A percentile compares a stretch with the other conserved stretches of the same genome.
These are phyloP conservation scores for Antarctomyces pellizariae DNA, from an alignment of 495 filamentous ascomycete species.

Conservation along the genomic window DNA sequence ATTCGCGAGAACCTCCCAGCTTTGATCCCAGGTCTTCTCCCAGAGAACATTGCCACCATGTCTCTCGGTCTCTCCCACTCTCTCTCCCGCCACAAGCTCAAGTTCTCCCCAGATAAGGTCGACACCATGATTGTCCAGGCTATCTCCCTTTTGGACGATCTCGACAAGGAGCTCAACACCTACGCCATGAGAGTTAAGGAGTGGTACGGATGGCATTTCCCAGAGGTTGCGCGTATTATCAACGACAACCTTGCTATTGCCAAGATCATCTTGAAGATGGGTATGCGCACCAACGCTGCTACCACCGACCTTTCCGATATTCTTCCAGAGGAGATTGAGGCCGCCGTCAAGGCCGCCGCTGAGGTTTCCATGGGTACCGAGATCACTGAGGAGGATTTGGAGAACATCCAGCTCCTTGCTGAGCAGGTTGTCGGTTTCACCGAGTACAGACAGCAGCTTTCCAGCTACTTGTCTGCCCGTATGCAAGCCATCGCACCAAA, in stretches of 20 bases:
- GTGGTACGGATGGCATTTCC: slow-evolving; percentile 99
- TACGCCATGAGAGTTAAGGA: slow-evolving; percentile 99
- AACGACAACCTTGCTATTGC: slow-evolving; percentile 96
- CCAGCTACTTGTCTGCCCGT: slow-evolving; percentile 68
- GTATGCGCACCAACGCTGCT: slow-evolving; percentile 56
- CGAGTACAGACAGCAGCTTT: slow-evolving; percentile 71
- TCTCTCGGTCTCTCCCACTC: slow-evolving; percentile 89
- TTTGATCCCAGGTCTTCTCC: slow-evolving; percentile 70
- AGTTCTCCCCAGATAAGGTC: slow-evolving; percentile 97
- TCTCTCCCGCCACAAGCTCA: slow-evolving; percentile 92
- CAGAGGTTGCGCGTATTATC: slow-evolving; percentile 86
- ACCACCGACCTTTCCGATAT: slow-evolving; percentile 69
- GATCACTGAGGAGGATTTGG: slow-evolving; percentile 69
- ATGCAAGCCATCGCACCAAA: slow-evolving; percentile 98
- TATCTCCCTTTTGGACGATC: slow-evolving; percentile 77
- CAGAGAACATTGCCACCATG: slow-evolving; percentile 77
- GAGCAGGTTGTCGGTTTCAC: slow-evolving; percentile 82
- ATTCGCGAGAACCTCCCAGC: slow-evolving; percentile 79
- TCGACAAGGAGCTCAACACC: slow-evolving; percentile 96
- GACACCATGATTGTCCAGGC: slow-evolving; percentile 99
- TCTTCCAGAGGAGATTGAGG: slow-evolving; percentile 88
- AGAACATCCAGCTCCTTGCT: slow-evolving; percentile 73
- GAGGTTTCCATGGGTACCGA: slow-evolving; percentile 98
- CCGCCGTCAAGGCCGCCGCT: slow-evolving; percentile 74
- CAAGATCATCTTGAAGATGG: slow-evolving; percentile 64